Evolutionary conservation across 805 yeast genomes (phyloP), one percentile per base, ranked within the genome.

Genomic region (Candida taoyuanica): DNA sequence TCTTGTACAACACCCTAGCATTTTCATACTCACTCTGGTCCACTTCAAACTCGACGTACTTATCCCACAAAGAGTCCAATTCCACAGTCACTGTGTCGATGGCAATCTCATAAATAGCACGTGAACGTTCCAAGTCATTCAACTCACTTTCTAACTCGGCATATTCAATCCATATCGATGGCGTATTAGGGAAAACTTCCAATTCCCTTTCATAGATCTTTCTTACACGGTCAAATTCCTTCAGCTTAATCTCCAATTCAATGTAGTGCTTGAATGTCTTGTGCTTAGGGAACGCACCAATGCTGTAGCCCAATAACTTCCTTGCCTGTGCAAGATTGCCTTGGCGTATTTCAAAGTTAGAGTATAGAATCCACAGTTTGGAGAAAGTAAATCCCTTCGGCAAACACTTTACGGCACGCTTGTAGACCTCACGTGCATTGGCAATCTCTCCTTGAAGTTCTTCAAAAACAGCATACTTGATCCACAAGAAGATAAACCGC

Each of bases 201-300:
- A 85, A 46, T 63, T 73, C 74, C 52, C 76, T 79, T 46, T 80
- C 85, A 55, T 77, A 87, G 3, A 93, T 53, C 55, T 65, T 77
- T 23, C 98, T 64, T 7, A 82, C 88, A 25, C 96, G 62, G 43
- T 83, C 94, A 67, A 84, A 84, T 50, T 88, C 93, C 26, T 83
- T 84, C 32, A 89, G 57, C 37, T 68, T 63, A 27, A 64, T 65
- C 55, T 91, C 97, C 25, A 88, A 47, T 2, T 62, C 65, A 33
- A 91, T 80, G 59, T 93, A 93, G 43, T 67, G 68, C 44, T 63
- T 65, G 53, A 81, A 78, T 0, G 85, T 59, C 36, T 74, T 75
- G 1, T 61, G 64, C 52, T 78, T 81, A 0, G 86, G 83, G 31
- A 74, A 70, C 32, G 68, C 62, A 0, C 95, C 97, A 15, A 91